phyloP scores from a whole-genome alignment of 2,329 filamentous ascomycete species.

The Ceratocystis huliohia region DNA sequence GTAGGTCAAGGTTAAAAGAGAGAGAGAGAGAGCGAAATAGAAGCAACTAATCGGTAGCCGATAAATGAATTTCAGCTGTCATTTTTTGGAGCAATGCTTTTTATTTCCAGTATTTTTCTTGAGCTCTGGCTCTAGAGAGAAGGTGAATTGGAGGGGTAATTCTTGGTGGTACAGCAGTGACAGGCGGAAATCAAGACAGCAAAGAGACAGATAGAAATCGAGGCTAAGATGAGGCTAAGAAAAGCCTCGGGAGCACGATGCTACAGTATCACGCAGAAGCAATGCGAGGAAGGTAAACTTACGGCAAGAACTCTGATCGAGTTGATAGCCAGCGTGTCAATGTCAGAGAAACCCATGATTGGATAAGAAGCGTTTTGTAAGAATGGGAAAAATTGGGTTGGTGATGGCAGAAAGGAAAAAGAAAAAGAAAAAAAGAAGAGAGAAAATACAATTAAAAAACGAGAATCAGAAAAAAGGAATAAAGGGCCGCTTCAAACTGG shows the following conservation, averaged over 20 bases:
- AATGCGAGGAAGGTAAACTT: slow-evolving; percentile 37
- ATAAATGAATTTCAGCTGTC: no score
- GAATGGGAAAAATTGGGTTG: slow-evolving; percentile 19
- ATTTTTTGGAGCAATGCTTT: no score
- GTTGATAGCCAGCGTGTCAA: slow-evolving; percentile 89
- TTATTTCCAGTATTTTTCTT: no score
- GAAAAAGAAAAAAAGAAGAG: slow-evolving; percentile 20
- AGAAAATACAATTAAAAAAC: slow-evolving; percentile 23
- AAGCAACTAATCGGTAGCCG: no score
- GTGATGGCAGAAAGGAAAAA: slow-evolving; percentile 22
- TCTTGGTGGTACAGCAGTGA: slow-evolving; percentile 20
- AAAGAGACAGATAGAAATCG: no score
- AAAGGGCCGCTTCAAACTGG: slow-evolving; percentile 21
- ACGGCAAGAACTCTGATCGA: slow-evolving; percentile 94
- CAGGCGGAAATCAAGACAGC: no score
- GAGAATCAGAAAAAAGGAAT: slow-evolving; percentile 25
- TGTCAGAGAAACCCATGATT: slow-evolving; percentile 77
- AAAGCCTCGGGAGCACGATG: slow-evolving; percentile 26
- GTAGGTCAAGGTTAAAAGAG: no score
- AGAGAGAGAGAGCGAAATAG: no score
- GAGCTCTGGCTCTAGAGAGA: neutral
- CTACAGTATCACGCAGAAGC: slow-evolving; percentile 18
- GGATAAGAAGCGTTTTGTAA: slow-evolving; percentile 12
- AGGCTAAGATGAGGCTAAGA: slow-evolving; percentile 25
- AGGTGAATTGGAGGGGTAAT: slow-evolving; percentile 16